Base-by-base conservation (phyloP, 192 early-diverging fungal genomes). In the Coemansia sp. region DNA sequence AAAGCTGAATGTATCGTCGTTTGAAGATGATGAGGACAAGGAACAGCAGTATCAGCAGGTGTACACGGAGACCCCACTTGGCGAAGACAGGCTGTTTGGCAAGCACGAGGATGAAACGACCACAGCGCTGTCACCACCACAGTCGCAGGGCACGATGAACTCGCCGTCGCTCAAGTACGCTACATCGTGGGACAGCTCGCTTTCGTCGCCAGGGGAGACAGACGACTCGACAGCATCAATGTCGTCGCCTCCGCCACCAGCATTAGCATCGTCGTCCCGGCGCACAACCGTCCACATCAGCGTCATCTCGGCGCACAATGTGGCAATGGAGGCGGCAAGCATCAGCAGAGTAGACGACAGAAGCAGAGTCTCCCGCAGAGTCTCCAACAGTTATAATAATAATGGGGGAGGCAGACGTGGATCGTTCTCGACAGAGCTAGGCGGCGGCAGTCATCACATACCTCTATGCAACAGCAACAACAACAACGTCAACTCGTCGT, bases 281-380 rank as follows among this genome's bases (percentile, higher is more conserved):
- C 68, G 71, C 55, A 71, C 62, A 5, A 82, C 79, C 25, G 71
- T 82, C 38, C 79, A 82, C 41, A 68, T 82, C 67, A 72, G 63
- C 19, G 54, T 82, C 7, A 64, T 82, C 7, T 64, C 79, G 11
- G 79, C 79, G 10, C 67, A 74, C 41, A 73, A 76, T 59, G 63
- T 39, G 6, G 60, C 59, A 11, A 46, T 54, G 51, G 55, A 22
- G 14, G 54, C 60, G 13, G 51, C 43, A 4, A 61, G 60, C 5
- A 38, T 59, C 11, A 22, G 37, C 11, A 20, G 39, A 25, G 53
- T 32, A 4, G 37, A 42, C 20, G 55, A 54, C 5, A 55, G 53
- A 6, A 38, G 71, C 61, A 9, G 51, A 22, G 22, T 17, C 32
- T 7, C 39, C 17, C 65, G 60, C 9, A 60, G 65, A 14, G 51